Evolutionary conservation across 176 grass and related monocot genomes (phyloP), one percentile per base, ranked within the genome.

Genomic region (Ensete ventricosum): DNA sequence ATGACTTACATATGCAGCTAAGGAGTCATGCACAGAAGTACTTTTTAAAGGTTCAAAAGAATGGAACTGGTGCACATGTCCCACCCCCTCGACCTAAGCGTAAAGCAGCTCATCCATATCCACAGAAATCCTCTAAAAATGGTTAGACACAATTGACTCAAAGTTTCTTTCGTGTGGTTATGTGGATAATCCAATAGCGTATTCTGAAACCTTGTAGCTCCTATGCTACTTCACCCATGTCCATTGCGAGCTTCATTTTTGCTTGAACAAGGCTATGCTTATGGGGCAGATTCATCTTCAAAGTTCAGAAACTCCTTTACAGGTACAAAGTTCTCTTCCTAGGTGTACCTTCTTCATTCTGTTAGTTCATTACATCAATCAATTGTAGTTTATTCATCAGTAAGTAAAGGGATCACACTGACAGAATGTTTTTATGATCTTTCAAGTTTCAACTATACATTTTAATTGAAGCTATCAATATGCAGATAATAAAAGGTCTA

Each of bases 41-140:
- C 53, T 94, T 99, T 85, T 54, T 99, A 82, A 99, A 94, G 78
- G 95, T 99, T 84, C 95, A 99, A 83, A 99, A 99, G 82, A 99
- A 87, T 84, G 95, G 95, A 69, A 91, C 95, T 48, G 85, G 82
- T 22, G 95, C 91, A 52, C 95, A 99, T 85, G 86, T 99, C 20
- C 95, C 95, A 22, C 95, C 95, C 81, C 95, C 95, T 9, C 84
- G 95, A 58, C 95, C 95, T 62, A 99, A 99, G 82, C 90, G 95
- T 66, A 99, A 99, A 99, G 90, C 95, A 52, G 88, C 86, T 62
- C 95, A 91, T 87, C 95, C 95, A 53, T 99, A 99, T 83, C 95
- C 95, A 67, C 95, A 99, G 66, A 99, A 99, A 76, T 86, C 95
- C 23, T 87, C 88, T 68, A 99, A 99, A 87, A 99, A 89, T 76